Conservation (phyloP, 139 green algal genomes). For the Chlamydomonas sp. region DNA sequence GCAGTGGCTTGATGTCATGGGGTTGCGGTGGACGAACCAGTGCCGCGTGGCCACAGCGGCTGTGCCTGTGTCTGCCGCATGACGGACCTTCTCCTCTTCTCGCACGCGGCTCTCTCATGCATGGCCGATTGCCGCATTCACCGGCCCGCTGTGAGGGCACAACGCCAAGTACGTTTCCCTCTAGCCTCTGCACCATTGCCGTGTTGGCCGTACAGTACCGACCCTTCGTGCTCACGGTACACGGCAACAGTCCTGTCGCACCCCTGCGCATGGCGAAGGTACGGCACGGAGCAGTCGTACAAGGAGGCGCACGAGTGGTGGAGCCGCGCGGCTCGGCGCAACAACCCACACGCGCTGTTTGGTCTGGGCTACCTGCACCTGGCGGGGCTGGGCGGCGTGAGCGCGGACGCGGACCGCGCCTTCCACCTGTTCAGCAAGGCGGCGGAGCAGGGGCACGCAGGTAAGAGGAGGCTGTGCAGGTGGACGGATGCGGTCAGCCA, state of each 20-base stretch:
- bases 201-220: too few relatives aligned
- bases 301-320: conserved; percentile 57
- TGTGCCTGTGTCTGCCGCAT: too few relatives aligned
- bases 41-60: too few relatives aligned
- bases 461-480: neutral
- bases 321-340: conserved; percentile 48
- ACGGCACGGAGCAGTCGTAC: conserved; percentile 13
- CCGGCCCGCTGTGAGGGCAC: too few relatives aligned
- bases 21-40: too few relatives aligned
- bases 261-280: neutral
- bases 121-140: too few relatives aligned
- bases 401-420: conserved; percentile 54
- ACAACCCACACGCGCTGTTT: conserved; percentile 76
- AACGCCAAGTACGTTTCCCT: too few relatives aligned
- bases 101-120: too few relatives aligned
- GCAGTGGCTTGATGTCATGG: neutral
- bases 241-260: too few relatives aligned
- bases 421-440: conserved; percentile 49
- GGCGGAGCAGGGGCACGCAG: conserved; percentile 44
- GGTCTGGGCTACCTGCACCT: conserved; percentile 94
- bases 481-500: too few relatives aligned
- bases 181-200: too few relatives aligned
- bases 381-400: conserved; percentile 70
- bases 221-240: too few relatives aligned
- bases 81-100: neutral